Percentiles rank a stretch among this genome's conserved stretches.
These are phyloP conservation scores for Inga oerstediana DNA, from an alignment of 306 rosid species.

Conservation along the genomic window DNA sequence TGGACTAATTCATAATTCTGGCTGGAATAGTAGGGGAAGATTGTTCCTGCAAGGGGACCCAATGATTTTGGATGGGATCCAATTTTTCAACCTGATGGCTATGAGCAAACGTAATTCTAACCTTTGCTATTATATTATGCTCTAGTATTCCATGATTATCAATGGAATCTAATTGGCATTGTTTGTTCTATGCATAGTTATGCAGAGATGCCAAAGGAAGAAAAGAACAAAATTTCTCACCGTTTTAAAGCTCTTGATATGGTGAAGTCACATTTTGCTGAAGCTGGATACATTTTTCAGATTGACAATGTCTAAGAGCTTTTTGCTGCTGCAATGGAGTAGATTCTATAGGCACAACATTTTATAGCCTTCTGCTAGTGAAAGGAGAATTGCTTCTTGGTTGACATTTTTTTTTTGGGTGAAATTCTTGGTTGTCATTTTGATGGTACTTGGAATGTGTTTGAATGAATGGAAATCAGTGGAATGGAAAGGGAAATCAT, in stretches of 20 bases:
- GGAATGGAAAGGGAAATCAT: neutral
- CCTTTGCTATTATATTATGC: constrained; percentile 22
- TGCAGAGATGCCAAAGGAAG: constrained; percentile 96
- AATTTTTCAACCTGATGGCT: constrained; percentile 87
- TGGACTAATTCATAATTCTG: constrained; percentile 21
- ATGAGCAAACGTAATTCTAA: constrained; percentile 66
- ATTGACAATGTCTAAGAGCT: constrained; percentile 37
- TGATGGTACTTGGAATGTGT: neutral
- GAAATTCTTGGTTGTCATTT: neutral
- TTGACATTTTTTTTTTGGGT: neutral
- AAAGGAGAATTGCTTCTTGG: neutral
- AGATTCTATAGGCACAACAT: constrained; percentile 2
- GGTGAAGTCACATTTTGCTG: constrained; percentile 89
- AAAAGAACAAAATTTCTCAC: constrained; percentile 90
- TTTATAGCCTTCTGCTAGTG: neutral
- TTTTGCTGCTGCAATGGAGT: neutral
- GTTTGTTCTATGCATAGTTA: constrained; percentile 49
- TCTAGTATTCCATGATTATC: constrained; percentile 19
- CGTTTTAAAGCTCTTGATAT: constrained; percentile 75
- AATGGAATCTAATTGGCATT: constrained; percentile 31
- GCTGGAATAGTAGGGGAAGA: constrained; percentile 65
- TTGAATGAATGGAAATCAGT: neutral
- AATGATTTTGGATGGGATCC: constrained; percentile 98
- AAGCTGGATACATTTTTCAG: constrained; percentile 67
- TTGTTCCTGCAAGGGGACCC: constrained; percentile 88